phyloP scores from a whole-genome alignment of 2,329 filamentous ascomycete genomes.

The Camillea tinctor region DNA sequence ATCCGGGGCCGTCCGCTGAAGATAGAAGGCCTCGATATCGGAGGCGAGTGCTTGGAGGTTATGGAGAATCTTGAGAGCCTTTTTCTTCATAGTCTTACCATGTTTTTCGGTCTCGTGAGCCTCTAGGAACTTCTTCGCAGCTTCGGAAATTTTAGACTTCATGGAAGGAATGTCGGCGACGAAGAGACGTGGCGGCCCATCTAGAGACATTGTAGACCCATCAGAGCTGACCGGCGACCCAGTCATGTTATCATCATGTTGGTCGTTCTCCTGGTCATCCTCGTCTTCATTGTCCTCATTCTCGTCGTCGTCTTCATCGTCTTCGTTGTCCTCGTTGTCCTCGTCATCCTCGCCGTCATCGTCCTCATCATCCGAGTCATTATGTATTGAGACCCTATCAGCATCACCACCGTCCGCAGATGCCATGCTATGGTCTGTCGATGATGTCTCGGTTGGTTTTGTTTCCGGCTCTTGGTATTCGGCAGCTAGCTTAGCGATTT shows the following conservation, averaged over 20 bases:
- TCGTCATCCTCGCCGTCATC: slow-evolving; percentile 51
- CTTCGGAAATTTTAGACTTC: slow-evolving; percentile 69
- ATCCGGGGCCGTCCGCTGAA: slow-evolving; percentile 49
- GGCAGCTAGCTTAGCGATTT: slow-evolving; percentile 78
- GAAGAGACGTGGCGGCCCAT: slow-evolving; percentile 50
- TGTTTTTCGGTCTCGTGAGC: slow-evolving; percentile 75
- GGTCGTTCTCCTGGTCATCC: slow-evolving; percentile 49
- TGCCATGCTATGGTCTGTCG: slow-evolving; percentile 29
- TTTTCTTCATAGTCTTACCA: slow-evolving; percentile 71
- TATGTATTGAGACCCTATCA: slow-evolving; percentile 38
- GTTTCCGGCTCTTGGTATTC: slow-evolving; percentile 40
- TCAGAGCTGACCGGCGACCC: slow-evolving; percentile 67
- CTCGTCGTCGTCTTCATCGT: slow-evolving; percentile 47
- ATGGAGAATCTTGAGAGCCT: slow-evolving; percentile 72
- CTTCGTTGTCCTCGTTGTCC: slow-evolving; percentile 48
- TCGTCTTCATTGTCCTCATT: slow-evolving; percentile 54
- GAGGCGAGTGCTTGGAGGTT: slow-evolving; percentile 69
- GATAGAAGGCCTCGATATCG: slow-evolving; percentile 71
- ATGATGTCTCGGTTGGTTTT: slow-evolving; percentile 30
- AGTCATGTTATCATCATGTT: slow-evolving; percentile 57
- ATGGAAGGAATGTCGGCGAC: slow-evolving; percentile 54
- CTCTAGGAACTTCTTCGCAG: slow-evolving; percentile 81
- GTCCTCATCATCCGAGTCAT: slow-evolving; percentile 49
- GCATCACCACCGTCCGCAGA: slow-evolving; percentile 36
- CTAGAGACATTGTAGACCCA: slow-evolving; percentile 63